A percentile compares a stretch with the other conserved stretches of the same genome.
phyloP scores from a whole-genome alignment of 202 grass and related monocot genomes.

The Dendrocalamus latiflorus region DNA sequence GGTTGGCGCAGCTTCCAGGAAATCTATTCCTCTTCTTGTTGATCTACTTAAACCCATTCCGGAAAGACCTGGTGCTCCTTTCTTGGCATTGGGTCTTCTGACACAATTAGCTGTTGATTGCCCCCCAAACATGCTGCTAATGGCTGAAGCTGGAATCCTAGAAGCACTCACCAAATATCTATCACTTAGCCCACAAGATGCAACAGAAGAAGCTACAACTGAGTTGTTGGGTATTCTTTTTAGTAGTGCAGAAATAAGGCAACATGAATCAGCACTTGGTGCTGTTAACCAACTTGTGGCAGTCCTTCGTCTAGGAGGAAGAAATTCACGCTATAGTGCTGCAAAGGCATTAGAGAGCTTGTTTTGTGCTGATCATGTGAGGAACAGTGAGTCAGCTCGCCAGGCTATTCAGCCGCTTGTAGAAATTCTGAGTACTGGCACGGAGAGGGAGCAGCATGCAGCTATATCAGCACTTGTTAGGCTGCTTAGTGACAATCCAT shows the following conservation, averaged over 20 bases:
- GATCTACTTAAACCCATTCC: slow-evolving; percentile 99
- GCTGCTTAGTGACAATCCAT: slow-evolving; percentile 89
- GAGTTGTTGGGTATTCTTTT: slow-evolving; percentile 94
- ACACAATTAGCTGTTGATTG: slow-evolving; percentile 91
- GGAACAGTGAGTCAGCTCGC: slow-evolving; percentile 83
- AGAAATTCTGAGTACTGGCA: slow-evolving; percentile 97
- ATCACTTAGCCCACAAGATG: slow-evolving; percentile 92
- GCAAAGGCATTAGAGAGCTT: slow-evolving; percentile 97
- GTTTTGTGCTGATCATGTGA: slow-evolving; percentile 96
- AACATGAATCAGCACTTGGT: slow-evolving; percentile 88
- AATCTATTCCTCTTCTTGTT: slow-evolving; percentile 94
- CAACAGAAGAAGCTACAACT: slow-evolving; percentile 98
- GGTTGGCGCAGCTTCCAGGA: slow-evolving; percentile 86
- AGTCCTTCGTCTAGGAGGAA: slow-evolving; percentile 91
- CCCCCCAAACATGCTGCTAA: slow-evolving; percentile 79
- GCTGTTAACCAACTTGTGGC: slow-evolving; percentile 96
- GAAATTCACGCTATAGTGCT: slow-evolving; percentile 96
- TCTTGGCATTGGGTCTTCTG: slow-evolving; percentile 83
- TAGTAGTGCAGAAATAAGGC: slow-evolving; percentile 75
- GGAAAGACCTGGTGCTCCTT: slow-evolving; percentile 96
- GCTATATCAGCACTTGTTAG: slow-evolving; percentile 95
- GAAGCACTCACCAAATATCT: slow-evolving; percentile 96
- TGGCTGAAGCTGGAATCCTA: slow-evolving; percentile 93
- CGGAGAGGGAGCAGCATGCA: slow-evolving; percentile 98
- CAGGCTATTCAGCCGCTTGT: slow-evolving; percentile 98